Conservation (phyloP, 2,329 filamentous ascomycete genomes). For the Fusarium armeniacum region DNA sequence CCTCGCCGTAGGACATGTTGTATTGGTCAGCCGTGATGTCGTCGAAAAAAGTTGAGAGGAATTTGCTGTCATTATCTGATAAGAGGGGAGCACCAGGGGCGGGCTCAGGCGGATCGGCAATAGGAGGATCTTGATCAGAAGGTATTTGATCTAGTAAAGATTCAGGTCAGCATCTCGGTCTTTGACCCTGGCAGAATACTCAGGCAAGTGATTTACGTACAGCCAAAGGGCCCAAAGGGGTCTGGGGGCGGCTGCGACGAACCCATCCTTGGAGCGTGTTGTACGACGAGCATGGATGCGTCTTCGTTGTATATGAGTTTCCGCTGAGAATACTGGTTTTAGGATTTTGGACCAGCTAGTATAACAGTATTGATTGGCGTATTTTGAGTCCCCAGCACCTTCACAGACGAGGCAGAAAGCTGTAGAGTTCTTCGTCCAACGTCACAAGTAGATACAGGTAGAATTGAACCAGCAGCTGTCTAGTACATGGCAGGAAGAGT, state of each 20-base stretch:
- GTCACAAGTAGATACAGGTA: conserved; percentile 20
- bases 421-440: conserved; percentile 13
- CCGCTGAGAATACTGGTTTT: conserved; percentile 17
- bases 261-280: conserved; percentile 69
- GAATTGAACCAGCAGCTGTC: conserved; percentile 5
- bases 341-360: conserved; percentile 8
- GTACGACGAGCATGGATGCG: conserved; percentile 70
- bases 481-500: conserved; percentile 12
- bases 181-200: not conserved
- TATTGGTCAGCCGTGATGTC: conserved; percentile 66
- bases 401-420: not conserved
- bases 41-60: conserved; percentile 71
- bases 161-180: conserved; percentile 47
- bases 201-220: conserved; percentile 61
- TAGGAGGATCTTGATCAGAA: conserved; percentile 60
- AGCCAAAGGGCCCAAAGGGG: conserved; percentile 74
- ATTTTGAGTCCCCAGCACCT: not conserved
- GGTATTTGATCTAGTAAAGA: conserved; percentile 61
- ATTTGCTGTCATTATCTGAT: conserved; percentile 71
- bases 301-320: conserved; percentile 42
- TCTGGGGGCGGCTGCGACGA: conserved; percentile 68
- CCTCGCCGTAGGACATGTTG: conserved; percentile 65
- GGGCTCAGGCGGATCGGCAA: conserved; percentile 70
- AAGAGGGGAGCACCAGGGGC: conserved; percentile 75
- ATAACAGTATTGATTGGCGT: conserved; percentile 10